Percentiles rank a stretch among this genome's conserved stretches.
phyloP scores from a whole-genome alignment of 2,329 filamentous ascomycete species.

The Colletotrichum paranaense region DNA sequence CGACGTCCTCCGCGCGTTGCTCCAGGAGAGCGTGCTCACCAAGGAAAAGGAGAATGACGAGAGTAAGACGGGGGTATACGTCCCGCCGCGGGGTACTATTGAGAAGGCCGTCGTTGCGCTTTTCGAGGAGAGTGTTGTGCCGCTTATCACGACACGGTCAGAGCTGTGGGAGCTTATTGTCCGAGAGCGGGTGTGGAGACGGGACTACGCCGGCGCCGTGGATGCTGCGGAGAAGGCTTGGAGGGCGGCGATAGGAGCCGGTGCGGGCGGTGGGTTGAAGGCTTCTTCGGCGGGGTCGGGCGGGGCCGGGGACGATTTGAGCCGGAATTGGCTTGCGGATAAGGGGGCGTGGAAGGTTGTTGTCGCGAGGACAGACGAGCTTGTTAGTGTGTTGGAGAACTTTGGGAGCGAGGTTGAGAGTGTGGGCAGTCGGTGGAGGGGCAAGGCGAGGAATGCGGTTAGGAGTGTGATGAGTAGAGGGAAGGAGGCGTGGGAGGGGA shows the following conservation, averaged over 20 bases:
- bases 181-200: constrained; percentile 78
- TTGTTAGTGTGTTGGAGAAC: constrained; percentile 87
- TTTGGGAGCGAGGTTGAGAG: constrained; percentile 73
- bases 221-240: constrained; percentile 91
- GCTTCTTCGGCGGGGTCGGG: constrained; percentile 27
- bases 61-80: constrained; percentile 45
- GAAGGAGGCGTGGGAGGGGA: constrained; percentile 86
- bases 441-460: constrained; percentile 87
- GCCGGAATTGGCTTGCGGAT: constrained; percentile 64
- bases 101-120: constrained; percentile 75
- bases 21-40: constrained; percentile 74
- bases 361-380: constrained; percentile 81
- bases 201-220: constrained; percentile 77
- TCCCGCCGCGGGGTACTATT: constrained; percentile 67
- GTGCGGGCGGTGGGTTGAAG: constrained; percentile 18
- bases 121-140: constrained; percentile 79
- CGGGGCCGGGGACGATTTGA: constrained; percentile 33
- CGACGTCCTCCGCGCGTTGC: constrained; percentile 76
- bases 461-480: constrained; percentile 85
- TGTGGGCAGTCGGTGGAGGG: constrained; percentile 85
- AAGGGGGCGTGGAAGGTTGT: constrained; percentile 76
- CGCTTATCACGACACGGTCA: constrained; percentile 84
- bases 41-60: constrained; percentile 48
- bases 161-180: constrained; percentile 82
- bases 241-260: constrained; percentile 68